Conservation (phyloP, 208 protist species). For the Leishmania tarentolae region DNA sequence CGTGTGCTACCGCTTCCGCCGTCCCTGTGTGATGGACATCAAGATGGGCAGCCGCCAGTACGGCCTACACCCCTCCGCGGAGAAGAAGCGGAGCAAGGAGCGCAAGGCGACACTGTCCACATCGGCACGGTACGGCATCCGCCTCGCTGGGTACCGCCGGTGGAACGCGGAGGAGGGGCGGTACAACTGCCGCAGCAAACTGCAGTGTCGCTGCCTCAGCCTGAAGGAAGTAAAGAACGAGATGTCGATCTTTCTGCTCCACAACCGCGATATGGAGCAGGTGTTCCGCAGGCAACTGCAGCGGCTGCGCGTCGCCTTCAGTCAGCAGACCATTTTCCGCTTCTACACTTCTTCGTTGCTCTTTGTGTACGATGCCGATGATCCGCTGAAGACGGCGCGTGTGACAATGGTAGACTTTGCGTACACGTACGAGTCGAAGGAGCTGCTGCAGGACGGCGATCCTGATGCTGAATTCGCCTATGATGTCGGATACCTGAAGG, state of each 20-base stretch:
- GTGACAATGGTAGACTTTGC: constrained; percentile 91
- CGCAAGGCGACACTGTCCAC: constrained; percentile 64
- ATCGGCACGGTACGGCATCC: constrained; percentile 73
- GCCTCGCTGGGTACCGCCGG: constrained; percentile 72
- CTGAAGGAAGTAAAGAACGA: constrained; percentile 56
- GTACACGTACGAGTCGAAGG: constrained; percentile 80
- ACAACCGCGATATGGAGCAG: constrained; percentile 28
- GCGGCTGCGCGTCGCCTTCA: constrained; percentile 56
- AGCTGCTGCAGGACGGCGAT: constrained; percentile 64
- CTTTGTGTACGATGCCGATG: constrained; percentile 84
- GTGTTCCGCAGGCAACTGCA: constrained; percentile 54
- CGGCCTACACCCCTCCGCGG: constrained; percentile 64
- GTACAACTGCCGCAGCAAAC: constrained; percentile 64
- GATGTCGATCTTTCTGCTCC: constrained; percentile 45
- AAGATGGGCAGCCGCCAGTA: constrained; percentile 90
- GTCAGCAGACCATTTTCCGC: constrained; percentile 63
- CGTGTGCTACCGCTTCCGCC: constrained; percentile 74
- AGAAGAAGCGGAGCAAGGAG: constrained; percentile 79
- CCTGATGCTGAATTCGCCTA: constrained; percentile 54
- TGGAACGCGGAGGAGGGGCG: constrained; percentile 53
- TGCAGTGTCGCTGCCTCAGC: constrained; percentile 53
- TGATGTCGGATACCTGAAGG: constrained; percentile 83
- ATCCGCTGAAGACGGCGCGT: constrained; percentile 61
- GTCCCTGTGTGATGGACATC: constrained; percentile 81
- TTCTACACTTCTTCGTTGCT: constrained; percentile 90